Percentiles rank a stretch among this genome's conserved stretches.
Evolutionary conservation across 2,329 filamentous ascomycete species (phyloP).

Genomic region (Talaromyces marneffei): DNA sequence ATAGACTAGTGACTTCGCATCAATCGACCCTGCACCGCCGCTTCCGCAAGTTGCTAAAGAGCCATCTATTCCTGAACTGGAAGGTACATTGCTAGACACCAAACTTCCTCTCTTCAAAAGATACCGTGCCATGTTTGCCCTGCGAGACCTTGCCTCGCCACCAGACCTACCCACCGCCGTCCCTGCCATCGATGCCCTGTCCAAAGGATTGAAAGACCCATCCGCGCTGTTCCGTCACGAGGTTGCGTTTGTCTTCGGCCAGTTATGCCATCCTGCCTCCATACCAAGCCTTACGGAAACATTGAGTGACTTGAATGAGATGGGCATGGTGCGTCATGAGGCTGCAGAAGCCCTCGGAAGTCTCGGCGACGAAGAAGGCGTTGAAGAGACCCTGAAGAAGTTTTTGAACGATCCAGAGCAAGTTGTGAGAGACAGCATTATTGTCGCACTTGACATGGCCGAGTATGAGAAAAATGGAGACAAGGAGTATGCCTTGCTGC

Average conservation of each 20-base stretch:
- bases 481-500: slow-evolving; percentile 86
- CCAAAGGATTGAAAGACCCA: slow-evolving; percentile 74
- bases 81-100: slow-evolving; percentile 71
- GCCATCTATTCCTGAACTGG: slow-evolving; percentile 66
- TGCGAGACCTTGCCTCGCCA: slow-evolving; percentile 89
- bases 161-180: slow-evolving; percentile 84
- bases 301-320: slow-evolving; percentile 72
- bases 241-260: slow-evolving; percentile 96
- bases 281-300: slow-evolving; percentile 80
- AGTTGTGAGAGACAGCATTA: slow-evolving; percentile 88
- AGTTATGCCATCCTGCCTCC: slow-evolving; percentile 91
- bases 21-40: slow-evolving; percentile 89
- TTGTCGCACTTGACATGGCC: slow-evolving; percentile 96
- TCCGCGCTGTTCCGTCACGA: slow-evolving; percentile 96
- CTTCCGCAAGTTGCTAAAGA: slow-evolving; percentile 62
- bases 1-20: slow-evolving; percentile 76
- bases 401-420: slow-evolving; percentile 88
- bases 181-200: slow-evolving; percentile 78
- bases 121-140: slow-evolving; percentile 96
- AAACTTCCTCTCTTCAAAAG: slow-evolving; percentile 76
- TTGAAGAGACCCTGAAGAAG: slow-evolving; percentile 74
- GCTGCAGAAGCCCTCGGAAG: slow-evolving; percentile 94
- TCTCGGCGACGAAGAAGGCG: slow-evolving; percentile 85
- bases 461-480: slow-evolving; percentile 89
- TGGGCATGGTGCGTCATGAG: slow-evolving; percentile 95